Base-by-base conservation (phyloP, 208 protist species). In the Crithidia bombi region DNA sequence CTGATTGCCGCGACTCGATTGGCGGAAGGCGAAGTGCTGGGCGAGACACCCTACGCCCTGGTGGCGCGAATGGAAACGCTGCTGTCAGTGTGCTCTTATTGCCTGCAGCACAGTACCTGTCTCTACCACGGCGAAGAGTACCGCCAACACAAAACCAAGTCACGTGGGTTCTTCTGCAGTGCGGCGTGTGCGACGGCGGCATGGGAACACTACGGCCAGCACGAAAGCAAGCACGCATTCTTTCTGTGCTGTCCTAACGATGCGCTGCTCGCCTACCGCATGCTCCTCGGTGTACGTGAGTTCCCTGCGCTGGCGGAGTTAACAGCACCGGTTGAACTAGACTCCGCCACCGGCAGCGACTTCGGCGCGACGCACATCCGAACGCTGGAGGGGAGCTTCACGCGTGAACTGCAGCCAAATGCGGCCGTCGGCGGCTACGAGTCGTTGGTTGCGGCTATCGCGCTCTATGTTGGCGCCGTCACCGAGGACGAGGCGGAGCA, bases 151-250 rank as follows among this genome's bases (percentile, higher is more conserved):
- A 69, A 66, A 32, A 81, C 80, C 57, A 83, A 87, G 56, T 82
- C 81, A 28, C 84, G 92, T n/a, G 92, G 92, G 28, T 81, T 97
- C 32, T 97, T 95, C 73, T 97, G 90, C 83, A 87, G 83, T 47
- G 79, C 81, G 28, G 68, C 41, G 19, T 95, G 90, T 59, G 87
- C 83, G 14, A 65, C 57, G 50, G 71, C 71, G 0, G 76, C 79
- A 38, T 97, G 92, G 92, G 70, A 79, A 51, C 65, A 79, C 73
- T 94, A 92, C 74, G 88, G 89, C 10, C 69, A 85, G 35, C 75
- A 81, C 52, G 89, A 94, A 69, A 81, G 64, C 30, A 54, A 67
- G 23, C 87, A 92, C 70, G 43, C 80, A 5, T 97, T 97, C 64
- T 95, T 90, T 63, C 70, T 94, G 19, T 78, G 85, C 59, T 97